These are phyloP conservation scores for Yarrowia osloensis DNA, from an alignment of 805 yeast genomes.

Conservation along the genomic window DNA sequence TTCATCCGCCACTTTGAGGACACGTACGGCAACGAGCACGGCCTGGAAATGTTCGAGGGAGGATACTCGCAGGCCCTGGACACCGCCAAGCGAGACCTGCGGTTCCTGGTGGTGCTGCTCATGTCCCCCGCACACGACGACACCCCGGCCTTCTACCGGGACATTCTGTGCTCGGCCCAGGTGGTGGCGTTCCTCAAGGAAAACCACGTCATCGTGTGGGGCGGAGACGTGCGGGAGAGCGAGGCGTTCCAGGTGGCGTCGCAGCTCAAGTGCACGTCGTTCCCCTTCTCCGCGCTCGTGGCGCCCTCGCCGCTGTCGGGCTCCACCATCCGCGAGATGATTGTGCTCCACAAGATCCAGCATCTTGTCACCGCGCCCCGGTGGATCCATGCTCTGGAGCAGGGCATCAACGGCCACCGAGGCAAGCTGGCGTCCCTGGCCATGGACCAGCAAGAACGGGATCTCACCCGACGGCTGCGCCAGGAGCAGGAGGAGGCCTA, in stretches of 20 bases:
- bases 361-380: constrained; percentile 50
- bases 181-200: constrained; percentile 53
- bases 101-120: constrained; percentile 71
- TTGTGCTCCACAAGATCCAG: constrained; percentile 63
- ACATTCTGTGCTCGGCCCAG: constrained; percentile 51
- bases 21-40: constrained; percentile 39
- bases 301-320: constrained; percentile 56
- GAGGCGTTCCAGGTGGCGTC: constrained; percentile 85
- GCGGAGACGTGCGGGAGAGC: constrained; percentile 76
- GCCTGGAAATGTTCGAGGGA: constrained; percentile 51
- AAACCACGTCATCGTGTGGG: constrained; percentile 73
- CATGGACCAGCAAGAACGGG: constrained; percentile 62
- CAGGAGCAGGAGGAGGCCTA: constrained; percentile 78
- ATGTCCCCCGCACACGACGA: constrained; percentile 74
- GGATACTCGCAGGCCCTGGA: constrained; percentile 77
- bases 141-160: constrained; percentile 53
- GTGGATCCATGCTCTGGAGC: constrained; percentile 48
- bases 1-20: constrained; percentile 58
- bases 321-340: constrained; percentile 52
- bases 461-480: constrained; percentile 56
- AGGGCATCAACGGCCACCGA: constrained; percentile 46
- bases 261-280: constrained; percentile 65
- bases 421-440: constrained; percentile 57
- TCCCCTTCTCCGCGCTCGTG: constrained; percentile 81
- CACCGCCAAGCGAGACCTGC: constrained; percentile 61